Conservation (phyloP, 768 basidiomycete species). For the Boletus fagicola region DNA sequence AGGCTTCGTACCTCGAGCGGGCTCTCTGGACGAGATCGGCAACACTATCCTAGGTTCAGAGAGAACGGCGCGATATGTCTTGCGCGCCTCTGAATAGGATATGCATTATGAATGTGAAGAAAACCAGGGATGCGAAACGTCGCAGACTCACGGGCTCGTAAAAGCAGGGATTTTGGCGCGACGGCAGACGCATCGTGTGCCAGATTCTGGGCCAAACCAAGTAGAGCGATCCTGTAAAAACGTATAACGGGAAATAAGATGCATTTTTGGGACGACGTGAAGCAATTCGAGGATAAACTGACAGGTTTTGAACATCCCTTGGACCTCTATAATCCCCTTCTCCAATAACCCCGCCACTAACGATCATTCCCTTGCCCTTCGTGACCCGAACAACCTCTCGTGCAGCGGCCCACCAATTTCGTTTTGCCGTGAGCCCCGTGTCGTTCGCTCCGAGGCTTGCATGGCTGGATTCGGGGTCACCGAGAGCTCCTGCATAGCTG, state of each 20-base stretch:
- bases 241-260: background rate
- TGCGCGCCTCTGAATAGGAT: constrained; percentile 63
- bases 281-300: constrained; percentile 21
- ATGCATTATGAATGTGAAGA: background rate
- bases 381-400: constrained; percentile 77
- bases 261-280: background rate
- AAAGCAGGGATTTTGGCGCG: constrained; percentile 61
- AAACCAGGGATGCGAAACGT: background rate
- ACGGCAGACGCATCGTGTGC: constrained; percentile 63
- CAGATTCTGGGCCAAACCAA: constrained; percentile 66
- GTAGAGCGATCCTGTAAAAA: constrained; percentile 53
- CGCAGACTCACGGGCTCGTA: constrained; percentile 65
- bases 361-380: constrained; percentile 72
- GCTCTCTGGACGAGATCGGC: constrained; percentile 30
- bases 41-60: constrained; percentile 72
- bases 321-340: constrained; percentile 68
- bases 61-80: constrained; percentile 75
- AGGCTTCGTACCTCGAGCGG: background rate
- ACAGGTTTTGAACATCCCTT: constrained; percentile 76
- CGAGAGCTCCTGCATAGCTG: constrained; percentile 70
- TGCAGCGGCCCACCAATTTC: constrained; percentile 84
- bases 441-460: constrained; percentile 49
- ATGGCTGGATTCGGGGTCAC: constrained; percentile 50
- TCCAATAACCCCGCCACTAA: constrained; percentile 65
- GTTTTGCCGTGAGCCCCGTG: constrained; percentile 53